These are phyloP conservation scores for Rhizopus sp. DNA, from an alignment of 371 early-diverging fungal species.

Conservation along the genomic window DNA sequence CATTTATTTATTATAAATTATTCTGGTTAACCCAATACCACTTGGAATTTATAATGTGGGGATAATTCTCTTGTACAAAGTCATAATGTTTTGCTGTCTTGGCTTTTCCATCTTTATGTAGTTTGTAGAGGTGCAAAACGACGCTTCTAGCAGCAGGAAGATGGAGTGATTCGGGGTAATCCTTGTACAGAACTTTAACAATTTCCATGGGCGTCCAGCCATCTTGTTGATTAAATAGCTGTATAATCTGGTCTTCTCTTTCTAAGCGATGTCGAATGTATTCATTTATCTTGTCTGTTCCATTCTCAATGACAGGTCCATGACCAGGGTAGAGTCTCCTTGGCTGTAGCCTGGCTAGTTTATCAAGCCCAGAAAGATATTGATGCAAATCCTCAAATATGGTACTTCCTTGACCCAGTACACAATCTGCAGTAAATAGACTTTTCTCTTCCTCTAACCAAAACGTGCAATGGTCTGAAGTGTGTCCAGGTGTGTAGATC, in stretches of 20 bases:
- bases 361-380: slow-evolving; percentile 67
- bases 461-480: slow-evolving; percentile 77
- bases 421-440: slow-evolving; percentile 82
- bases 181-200: slow-evolving; percentile 62
- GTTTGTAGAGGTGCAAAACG: slow-evolving; percentile 69
- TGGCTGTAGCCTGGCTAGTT: slow-evolving; percentile 41
- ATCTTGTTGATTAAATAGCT: slow-evolving; percentile 38
- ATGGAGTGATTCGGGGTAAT: slow-evolving; percentile 58
- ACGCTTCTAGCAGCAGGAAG: slow-evolving; percentile 69
- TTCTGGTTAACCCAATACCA: slow-evolving; percentile 8
- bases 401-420: slow-evolving; percentile 84
- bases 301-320: slow-evolving; percentile 77
- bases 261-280: slow-evolving; percentile 78
- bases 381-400: slow-evolving; percentile 74
- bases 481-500: slow-evolving; percentile 85
- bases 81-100: background rate
- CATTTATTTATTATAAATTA: slow-evolving; percentile 3
- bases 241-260: slow-evolving; percentile 76
- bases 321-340: slow-evolving; percentile 70
- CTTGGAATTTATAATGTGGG: slow-evolving; percentile 6
- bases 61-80: slow-evolving; percentile 10
- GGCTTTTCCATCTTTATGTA: slow-evolving; percentile 63
- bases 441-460: slow-evolving; percentile 71
- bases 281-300: slow-evolving; percentile 54
- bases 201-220: slow-evolving; percentile 59